These are phyloP conservation scores for Aspergillus nidulans DNA, from an alignment of 495 filamentous ascomycete species.

Conservation along the genomic window DNA sequence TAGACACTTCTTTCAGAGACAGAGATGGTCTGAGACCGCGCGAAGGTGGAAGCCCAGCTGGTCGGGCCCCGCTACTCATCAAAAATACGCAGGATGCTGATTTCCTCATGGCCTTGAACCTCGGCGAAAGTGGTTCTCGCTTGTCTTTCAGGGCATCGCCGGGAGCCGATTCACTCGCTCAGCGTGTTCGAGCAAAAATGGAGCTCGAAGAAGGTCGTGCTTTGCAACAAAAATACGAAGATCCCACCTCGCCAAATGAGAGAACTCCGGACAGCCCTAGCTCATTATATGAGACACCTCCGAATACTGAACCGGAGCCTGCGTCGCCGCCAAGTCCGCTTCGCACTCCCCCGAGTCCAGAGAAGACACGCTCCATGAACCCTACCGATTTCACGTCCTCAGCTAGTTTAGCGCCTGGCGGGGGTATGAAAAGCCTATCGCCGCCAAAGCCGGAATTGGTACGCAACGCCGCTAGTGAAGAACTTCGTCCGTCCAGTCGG, in stretches of 20 bases:
- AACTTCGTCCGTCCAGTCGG: conserved; percentile 19
- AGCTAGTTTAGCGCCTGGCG: conserved; percentile 19
- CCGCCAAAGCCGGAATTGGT: conserved; percentile 13
- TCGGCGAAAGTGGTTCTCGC: conserved; percentile 31
- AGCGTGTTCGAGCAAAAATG: conserved; percentile 64
- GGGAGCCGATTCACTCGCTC: conserved; percentile 46
- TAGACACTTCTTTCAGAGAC: conserved; percentile 39
- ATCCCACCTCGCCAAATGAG: conserved; percentile 28
- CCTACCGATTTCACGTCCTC: conserved; percentile 15
- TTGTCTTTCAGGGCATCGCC: conserved; percentile 41
- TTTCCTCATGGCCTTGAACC: conserved; percentile 34
- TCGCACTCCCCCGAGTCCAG: conserved; percentile 9
- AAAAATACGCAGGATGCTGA: conserved; percentile 34
- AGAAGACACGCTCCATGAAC: background rate
- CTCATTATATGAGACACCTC: conserved; percentile 29
- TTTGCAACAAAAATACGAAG: conserved; percentile 47
- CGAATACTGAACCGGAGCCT: conserved; percentile 22
- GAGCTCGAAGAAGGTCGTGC: conserved; percentile 66
- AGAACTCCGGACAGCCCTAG: conserved; percentile 20
- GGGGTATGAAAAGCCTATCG: conserved; percentile 10
- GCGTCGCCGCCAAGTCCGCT: conserved; percentile 23
- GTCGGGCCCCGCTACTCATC: conserved; percentile 27
- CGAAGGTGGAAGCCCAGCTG: conserved; percentile 12
- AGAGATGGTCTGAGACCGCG: conserved; percentile 12
- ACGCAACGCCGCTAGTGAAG: conserved; percentile 3